Evolutionary conservation across 164 flowering plant species (phyloP), one percentile per base, ranked within the genome.

Genomic region (Nymphaea colorata): DNA sequence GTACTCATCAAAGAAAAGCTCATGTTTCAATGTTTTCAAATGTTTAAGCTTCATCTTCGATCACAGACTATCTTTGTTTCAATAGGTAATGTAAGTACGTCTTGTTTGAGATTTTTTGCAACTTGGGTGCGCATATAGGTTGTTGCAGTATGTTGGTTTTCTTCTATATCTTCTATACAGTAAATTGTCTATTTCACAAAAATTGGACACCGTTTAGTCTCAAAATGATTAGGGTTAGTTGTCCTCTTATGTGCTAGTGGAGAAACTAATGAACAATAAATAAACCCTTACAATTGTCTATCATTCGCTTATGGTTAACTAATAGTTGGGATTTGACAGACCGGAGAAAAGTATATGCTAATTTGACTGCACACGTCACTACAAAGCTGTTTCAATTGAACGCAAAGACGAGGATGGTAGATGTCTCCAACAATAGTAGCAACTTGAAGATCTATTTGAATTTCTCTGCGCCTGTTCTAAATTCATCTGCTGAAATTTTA

Each of bases 391-490:
- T 94, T 77, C 80, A 83, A 72, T 82, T 91, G 41, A 73, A 79
- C 71, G 75, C 76, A 59, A 77, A 79, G 75, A 87, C 82, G 7
- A 83, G 98, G 80, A 85, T 84, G 17, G 90, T 88, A 72, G 82
- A 84, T 75, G 98, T 95, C 57, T 89, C 98, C 62, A 89, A 89
- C 73, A 78, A 70, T 17, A 17, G 68, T 45, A 74, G 79, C 51
- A 75, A 85, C 62, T 77, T 94, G 47, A 84, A 82, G 79, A 76
- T 87, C 67, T 91, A 87, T 72, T 62, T 91, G 66, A 84, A 89
- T 74, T 94, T 91, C 79, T 86, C 94, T 16, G 82, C 77, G 67
- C 90, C 98, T 5, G 78, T 93, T 70, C 80, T 86, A 44, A 94
- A 88, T 71, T 82, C 97, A 55, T 83, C 97, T 16, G 65, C 80